A percentile compares a stretch with the other conserved stretches of the same genome.
These are phyloP conservation scores for Pseudofabraea citricarpa DNA, from an alignment of 2,329 filamentous ascomycete species.

Conservation along the genomic window DNA sequence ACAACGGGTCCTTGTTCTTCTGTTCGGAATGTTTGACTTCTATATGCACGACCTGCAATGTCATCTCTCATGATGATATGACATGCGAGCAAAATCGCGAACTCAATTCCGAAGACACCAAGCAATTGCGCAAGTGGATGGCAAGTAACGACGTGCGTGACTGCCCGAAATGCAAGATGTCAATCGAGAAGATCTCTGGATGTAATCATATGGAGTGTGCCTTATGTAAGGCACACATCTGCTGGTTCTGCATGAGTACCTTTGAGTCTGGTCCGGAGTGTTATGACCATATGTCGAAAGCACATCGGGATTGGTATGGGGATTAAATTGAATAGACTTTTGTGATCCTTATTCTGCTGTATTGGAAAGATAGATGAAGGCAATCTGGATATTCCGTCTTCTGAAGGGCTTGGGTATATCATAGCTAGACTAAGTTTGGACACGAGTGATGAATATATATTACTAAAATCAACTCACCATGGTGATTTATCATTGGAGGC, in stretches of 20 bases:
- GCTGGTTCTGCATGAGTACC: conserved; percentile 39
- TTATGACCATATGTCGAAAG: conserved; percentile 20
- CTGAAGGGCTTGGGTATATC: too few species aligned
- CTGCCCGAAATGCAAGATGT: conserved; percentile 29
- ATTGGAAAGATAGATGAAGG: too few species aligned
- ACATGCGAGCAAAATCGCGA: conserved; percentile 8
- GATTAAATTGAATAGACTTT: too few species aligned
- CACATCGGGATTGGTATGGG: conserved; percentile 12
- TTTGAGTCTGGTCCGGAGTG: conserved; percentile 24
- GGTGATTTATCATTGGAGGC: too few species aligned
- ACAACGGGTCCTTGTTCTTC: conserved; percentile 16
- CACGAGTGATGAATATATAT: too few species aligned
- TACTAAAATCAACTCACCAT: too few species aligned
- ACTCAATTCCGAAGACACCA: conserved; percentile 2
- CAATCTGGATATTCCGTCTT: too few species aligned
- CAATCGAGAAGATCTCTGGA: conserved; percentile 28
- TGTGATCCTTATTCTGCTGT: too few species aligned
- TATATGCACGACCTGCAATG: conserved; percentile 6
- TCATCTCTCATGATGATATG: conserved; percentile 1
- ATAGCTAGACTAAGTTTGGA: too few species aligned
- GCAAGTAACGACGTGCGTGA: conserved; percentile 32
- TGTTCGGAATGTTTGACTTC: conserved; percentile 31
- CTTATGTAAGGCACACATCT: conserved; percentile 38
- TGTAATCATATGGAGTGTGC: conserved; percentile 43
- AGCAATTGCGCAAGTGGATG: conserved; percentile 22